phyloP scores from a whole-genome alignment of 257 asterid genomes.

The Primulina huaijiensis region DNA sequence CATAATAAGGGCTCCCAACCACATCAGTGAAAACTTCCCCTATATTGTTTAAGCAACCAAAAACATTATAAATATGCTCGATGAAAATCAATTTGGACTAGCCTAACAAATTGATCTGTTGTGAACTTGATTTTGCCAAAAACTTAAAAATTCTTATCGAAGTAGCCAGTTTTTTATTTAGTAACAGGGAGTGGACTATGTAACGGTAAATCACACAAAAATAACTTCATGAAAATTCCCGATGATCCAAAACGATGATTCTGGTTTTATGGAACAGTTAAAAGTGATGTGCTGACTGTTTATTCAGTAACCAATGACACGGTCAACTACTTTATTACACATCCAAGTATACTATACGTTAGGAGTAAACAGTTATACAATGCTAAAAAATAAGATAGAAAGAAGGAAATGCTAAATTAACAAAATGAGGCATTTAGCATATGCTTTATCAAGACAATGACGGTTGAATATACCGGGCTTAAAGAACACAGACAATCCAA shows the following conservation, averaged over 20 bases:
- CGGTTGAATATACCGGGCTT: slow-evolving; percentile 59
- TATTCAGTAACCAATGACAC: background rate
- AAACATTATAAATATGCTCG: background rate
- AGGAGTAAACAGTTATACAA: background rate
- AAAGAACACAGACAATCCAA: slow-evolving; percentile 75
- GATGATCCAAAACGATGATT: background rate
- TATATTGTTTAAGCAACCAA: slow-evolving; percentile 20
- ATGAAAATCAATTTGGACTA: background rate
- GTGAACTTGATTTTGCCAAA: background rate
- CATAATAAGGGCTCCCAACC: slow-evolving; percentile 74
- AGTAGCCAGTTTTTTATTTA: background rate
- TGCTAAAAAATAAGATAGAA: background rate
- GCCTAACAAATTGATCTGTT: background rate
- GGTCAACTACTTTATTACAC: background rate
- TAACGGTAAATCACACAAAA: background rate
- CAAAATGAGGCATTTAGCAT: background rate
- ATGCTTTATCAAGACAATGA: background rate
- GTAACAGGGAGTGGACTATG: background rate
- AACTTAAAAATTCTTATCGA: background rate
- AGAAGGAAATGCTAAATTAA: background rate
- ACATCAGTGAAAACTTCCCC: slow-evolving; percentile 57
- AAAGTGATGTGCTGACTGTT: background rate
- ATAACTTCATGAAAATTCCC: background rate
- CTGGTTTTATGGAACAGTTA: background rate
- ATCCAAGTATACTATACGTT: background rate